These are phyloP conservation scores for Cairneyella variabilis DNA, from an alignment of 495 filamentous ascomycete species.

Conservation along the genomic window DNA sequence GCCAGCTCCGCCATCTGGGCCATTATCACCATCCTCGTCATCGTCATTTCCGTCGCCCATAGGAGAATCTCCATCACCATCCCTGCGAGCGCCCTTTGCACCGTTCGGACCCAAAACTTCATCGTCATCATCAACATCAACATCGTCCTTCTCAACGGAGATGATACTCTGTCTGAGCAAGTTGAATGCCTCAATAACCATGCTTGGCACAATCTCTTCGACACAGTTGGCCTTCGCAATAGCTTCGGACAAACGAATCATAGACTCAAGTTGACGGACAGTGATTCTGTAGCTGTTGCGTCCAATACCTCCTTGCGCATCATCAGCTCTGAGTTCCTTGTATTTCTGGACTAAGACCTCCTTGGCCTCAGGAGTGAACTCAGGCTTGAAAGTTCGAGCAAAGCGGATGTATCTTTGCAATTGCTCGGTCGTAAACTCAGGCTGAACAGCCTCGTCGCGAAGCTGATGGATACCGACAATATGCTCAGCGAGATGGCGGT, in stretches of 20 bases:
- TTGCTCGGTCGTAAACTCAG: slow-evolving; percentile 94
- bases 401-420: slow-evolving; percentile 97
- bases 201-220: slow-evolving; percentile 77
- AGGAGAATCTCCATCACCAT: slow-evolving; percentile 64
- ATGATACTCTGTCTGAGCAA: slow-evolving; percentile 92
- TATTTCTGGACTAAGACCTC: slow-evolving; percentile 84
- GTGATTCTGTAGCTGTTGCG: slow-evolving; percentile 95
- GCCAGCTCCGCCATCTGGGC: slow-evolving; percentile 30
- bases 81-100: slow-evolving; percentile 32
- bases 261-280: slow-evolving; percentile 88
- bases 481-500: slow-evolving; percentile 87
- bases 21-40: slow-evolving; percentile 38
- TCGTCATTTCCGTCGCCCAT: slow-evolving; percentile 59
- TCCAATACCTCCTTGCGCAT: slow-evolving; percentile 90
- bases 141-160: slow-evolving; percentile 95
- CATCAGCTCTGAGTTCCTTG: slow-evolving; percentile 91
- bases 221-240: slow-evolving; percentile 98
- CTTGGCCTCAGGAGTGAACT: slow-evolving; percentile 87
- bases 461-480: slow-evolving; percentile 94
- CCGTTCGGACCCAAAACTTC: slow-evolving; percentile 27
- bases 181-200: slow-evolving; percentile 88
- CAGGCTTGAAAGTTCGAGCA: slow-evolving; percentile 88
- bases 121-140: slow-evolving; percentile 89
- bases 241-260: slow-evolving; percentile 92
- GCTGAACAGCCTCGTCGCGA: slow-evolving; percentile 83